Base-by-base conservation (phyloP, 805 yeast species). In the Candida vartiovaarae region DNA sequence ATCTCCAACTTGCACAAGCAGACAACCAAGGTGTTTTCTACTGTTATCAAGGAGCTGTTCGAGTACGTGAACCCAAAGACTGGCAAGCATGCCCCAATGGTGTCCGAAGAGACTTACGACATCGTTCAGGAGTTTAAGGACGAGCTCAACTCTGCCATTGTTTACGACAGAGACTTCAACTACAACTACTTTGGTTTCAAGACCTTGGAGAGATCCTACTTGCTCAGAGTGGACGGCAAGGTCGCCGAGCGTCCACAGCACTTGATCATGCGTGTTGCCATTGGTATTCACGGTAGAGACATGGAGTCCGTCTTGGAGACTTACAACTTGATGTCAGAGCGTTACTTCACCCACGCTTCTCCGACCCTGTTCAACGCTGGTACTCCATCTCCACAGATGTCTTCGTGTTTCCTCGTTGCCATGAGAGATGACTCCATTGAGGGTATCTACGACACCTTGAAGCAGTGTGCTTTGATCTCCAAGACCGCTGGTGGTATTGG, bases 401-500 rank as follows among this genome's bases (percentile, higher is more conserved):
- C 97, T 10, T 90, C 97, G n/a, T 91, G 98, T 66, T 91, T 91
- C 71, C 70, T 91, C 36, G 72, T 91, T 32, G 90, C 90, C 32
- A 88, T 88, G 88, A 79, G 82, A 59, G 95, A 85, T 41, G 99
- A 91, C 66, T 90, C 97, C 5, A 88, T 91, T 48, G 96, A 93
- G 53, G 98, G 97, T 32, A 91, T 91, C 45, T 91, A 86, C 63
- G 84, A 84, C 48, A 88, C 98, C 6, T 73, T 91, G 45, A 84
- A 90, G 64, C 82, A 83, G 49, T 75, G 93, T 56, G 98, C 99
- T 5, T 67, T 88, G 57, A 91, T 91, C 41, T 88, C 96, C 41
- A 91, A 91, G 68, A 78, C 95, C 26, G 90, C 98, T 6, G 99
- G 99, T 49, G 99, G 99, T 43, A 80, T 91, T 49, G 98, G 99